Percentiles rank a stretch among this genome's conserved stretches.
Conservation (phyloP, 176 grass and related monocot species). For the Zizania latifolia region DNA sequence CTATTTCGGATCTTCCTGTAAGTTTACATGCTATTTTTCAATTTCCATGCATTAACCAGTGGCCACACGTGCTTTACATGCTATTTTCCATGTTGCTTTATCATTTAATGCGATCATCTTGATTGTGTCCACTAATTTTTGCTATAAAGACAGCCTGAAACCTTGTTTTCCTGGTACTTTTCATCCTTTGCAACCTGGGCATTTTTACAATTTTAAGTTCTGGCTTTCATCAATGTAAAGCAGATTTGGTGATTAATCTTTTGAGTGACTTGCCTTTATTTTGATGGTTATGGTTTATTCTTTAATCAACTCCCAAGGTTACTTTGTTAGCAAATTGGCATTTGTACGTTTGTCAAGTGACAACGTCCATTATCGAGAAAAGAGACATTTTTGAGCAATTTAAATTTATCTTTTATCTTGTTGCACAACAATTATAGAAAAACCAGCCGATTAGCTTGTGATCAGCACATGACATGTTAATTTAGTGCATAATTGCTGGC, state of each 20-base stretch:
- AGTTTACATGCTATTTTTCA: slow-evolving; percentile 38
- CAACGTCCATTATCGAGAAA: not conserved
- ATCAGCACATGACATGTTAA: too few species aligned
- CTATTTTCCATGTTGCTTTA: not conserved
- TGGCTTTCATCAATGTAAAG: not conserved
- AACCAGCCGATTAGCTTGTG: too few species aligned
- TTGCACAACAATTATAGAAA: not conserved
- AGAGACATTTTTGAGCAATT: not conserved
- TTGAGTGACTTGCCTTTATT: not conserved
- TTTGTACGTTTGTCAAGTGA: not conserved
- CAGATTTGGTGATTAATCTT: not conserved
- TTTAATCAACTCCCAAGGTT: not conserved
- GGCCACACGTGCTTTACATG: not conserved
- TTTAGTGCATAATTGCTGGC: too few species aligned
- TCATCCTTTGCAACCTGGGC: not conserved
- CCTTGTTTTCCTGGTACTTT: not conserved
- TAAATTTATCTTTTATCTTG: not conserved
- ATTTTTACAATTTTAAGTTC: not conserved
- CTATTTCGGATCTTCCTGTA: slow-evolving; percentile 91
- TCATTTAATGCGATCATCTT: not conserved
- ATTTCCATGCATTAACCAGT: not conserved
- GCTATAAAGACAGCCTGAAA: not conserved
- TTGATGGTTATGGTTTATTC: not conserved
- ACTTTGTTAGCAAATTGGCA: not conserved
- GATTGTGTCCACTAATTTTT: not conserved